phyloP scores from a whole-genome alignment of 495 filamentous ascomycete genomes.

The Collariella sp. region DNA sequence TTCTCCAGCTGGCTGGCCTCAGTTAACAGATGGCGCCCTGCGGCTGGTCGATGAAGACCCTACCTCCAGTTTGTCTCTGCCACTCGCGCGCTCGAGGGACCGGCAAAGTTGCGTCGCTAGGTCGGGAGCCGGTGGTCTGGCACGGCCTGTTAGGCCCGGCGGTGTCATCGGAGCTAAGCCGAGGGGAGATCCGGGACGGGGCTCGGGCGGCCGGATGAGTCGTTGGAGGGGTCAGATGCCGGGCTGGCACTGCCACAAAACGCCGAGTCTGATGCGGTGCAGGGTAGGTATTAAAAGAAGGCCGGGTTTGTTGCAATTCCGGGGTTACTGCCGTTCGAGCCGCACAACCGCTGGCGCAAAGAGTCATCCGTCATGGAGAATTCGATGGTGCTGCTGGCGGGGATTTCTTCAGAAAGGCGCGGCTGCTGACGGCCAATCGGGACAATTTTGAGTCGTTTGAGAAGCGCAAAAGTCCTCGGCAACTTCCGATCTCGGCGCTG shows the following conservation, averaged over 20 bases:
- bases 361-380: neutral
- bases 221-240: neutral
- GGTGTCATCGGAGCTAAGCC: slow-evolving; percentile 5
- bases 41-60: slow-evolving; percentile 2
- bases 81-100: slow-evolving; percentile 20
- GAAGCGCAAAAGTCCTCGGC: slow-evolving; percentile 12
- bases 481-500: slow-evolving; percentile 27
- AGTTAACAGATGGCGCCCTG: slow-evolving; percentile 10
- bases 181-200: neutral
- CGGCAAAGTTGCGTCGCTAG: neutral
- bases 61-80: slow-evolving; percentile 22
- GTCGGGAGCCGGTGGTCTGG: neutral
- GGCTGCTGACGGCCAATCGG: slow-evolving; percentile 18
- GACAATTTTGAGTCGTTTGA: slow-evolving; percentile 9
- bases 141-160: neutral
- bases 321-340: slow-evolving; percentile 1
- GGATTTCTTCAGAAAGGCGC: slow-evolving; percentile 10
- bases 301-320: neutral
- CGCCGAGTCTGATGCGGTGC: neutral
- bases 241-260: slow-evolving; percentile 2
- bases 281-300: neutral
- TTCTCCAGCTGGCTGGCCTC: slow-evolving; percentile 14
- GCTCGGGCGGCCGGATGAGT: neutral
- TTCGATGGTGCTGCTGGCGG: slow-evolving; percentile 4
- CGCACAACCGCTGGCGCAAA: neutral